Evolutionary conservation across 2,329 filamentous ascomycete species (phyloP), one percentile per base, ranked within the genome.

Genomic region (Ampelomyces quisqualis): DNA sequence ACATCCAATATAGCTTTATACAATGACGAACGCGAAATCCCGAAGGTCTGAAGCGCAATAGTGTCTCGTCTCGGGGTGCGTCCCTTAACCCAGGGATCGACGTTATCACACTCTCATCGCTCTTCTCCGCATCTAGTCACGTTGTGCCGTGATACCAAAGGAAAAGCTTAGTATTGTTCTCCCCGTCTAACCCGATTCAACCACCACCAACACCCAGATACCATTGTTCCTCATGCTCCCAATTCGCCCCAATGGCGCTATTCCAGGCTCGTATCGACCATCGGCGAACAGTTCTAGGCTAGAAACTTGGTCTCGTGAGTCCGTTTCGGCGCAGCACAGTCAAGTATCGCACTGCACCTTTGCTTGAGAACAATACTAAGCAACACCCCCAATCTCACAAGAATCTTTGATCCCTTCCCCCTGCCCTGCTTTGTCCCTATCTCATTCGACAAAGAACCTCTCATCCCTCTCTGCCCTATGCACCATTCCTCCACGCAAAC

Each of bases 151-250:
- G n/a, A n/a, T n/a, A n/a, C n/a, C n/a, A n/a, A n/a, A n/a, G n/a
- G n/a, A n/a, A n/a, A 17, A 29, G 13, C 27, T 29, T 29, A 29
- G 27, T 17, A 29, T 29, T 29, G 27, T 29, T 29, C 27, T 29
- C 27, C 27, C 8, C 27, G 27, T 15, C 17, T 15, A 15, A n/a
- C 27, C 27, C 11, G 4, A 4, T 9, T 17, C 13, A 17, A 29
- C 3, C 13, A 17, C 11, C 27, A 29, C 7, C 27, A 13, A 15
- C 9, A 5, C 17, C 27, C 27, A 29, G n/a, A n/a, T 9, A 29
- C 14, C 27, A 17, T 29, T 29, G 13, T 29, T 26, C 4, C 9
- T n/a, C 13, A 5, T 29, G 7, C 13, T 15, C 11, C 13, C 27
- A 17, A 9, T 29, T 29, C 2, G 13, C 27, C 7, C 17, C 27